Evolutionary conservation across 208 protist genomes (phyloP), one percentile per base, ranked within the genome.

Genomic region (Trypanosoma brucei): DNA sequence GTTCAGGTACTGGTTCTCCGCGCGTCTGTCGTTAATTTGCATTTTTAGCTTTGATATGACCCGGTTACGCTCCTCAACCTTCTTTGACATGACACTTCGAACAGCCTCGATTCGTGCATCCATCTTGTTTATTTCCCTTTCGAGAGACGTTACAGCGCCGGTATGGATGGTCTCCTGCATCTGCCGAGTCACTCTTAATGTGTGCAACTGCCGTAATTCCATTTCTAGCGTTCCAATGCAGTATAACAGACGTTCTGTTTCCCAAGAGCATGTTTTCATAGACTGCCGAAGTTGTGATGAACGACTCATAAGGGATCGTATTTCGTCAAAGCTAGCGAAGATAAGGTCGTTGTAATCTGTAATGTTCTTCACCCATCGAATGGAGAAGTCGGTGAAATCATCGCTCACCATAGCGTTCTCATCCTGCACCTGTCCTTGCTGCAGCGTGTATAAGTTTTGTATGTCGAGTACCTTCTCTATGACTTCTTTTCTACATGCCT

Each of bases 161-260:
- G 88, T 90, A 56, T 84, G 87, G 54, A 97, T 84, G 62, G 89
- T 84, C 51, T 96, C 88, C 79, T 98, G 96, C 82, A 98, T 96
- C 52, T 87, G 73, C 45, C 96, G 93, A 2, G 94, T 98, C 22
- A 98, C 94, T n/a, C 92, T 75, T 35, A 98, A 78, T 7, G 96
- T 94, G 79, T 98, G 96, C 49, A 97, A 76, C 52, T 93, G 83
- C 39, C 88, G 85, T 48, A 94, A 81, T 65, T 98, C 91, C 75
- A 97, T 78, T 63, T 95, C 72, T 42, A 92, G 63, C 37, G 85
- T 88, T 14, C 79, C 80, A n/a, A 91, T 76, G 40, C 76, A 76
- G 62, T 92, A 94, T 51, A 71, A 56, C n/a, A 95, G 75, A 35
- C 77, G 59, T 45, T 89, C 74, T 35, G 72, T 79, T 36, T 95